A percentile compares a stretch with the other conserved stretches of the same genome.
Conservation (phyloP, 2,329 filamentous ascomycete species). For the Gnomoniopsis smithogilvyi region DNA sequence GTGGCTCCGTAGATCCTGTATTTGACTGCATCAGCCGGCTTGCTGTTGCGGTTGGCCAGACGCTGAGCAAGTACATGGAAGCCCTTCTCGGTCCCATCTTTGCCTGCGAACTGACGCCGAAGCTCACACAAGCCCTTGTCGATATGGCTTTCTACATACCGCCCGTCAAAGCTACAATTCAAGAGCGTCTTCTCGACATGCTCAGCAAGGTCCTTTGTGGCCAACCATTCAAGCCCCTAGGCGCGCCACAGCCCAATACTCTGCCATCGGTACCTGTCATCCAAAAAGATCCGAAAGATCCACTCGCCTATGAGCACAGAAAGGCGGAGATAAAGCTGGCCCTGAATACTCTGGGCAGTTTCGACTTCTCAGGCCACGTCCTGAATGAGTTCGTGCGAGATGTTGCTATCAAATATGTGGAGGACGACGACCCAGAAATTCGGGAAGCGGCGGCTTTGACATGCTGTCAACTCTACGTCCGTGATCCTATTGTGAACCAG, state of each 20-base stretch:
- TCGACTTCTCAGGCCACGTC: constrained; percentile 86
- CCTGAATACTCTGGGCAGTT: constrained; percentile 93
- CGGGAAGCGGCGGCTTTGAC: constrained; percentile 92
- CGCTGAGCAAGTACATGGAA: constrained; percentile 97
- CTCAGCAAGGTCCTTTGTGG: constrained; percentile 91
- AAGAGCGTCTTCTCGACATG: constrained; percentile 91
- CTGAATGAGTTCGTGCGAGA: constrained; percentile 98
- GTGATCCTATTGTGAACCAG: constrained; percentile 96
- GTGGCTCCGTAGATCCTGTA: constrained; percentile 70
- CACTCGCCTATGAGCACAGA: constrained; percentile 72
- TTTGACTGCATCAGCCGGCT: constrained; percentile 98
- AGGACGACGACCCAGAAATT: constrained; percentile 91
- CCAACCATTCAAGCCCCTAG: constrained; percentile 86
- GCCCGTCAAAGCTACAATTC: constrained; percentile 86
- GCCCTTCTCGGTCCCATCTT: constrained; percentile 94
- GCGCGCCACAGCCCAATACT: constrained; percentile 81
- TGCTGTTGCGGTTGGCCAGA: constrained; percentile 91
- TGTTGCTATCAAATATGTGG: constrained; percentile 96
- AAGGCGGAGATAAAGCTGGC: constrained; percentile 90
- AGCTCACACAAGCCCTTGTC: constrained; percentile 89
- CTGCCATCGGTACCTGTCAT: constrained; percentile 78
- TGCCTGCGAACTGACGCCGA: constrained; percentile 89
- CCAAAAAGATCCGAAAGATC: constrained; percentile 82
- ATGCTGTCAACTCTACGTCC: constrained; percentile 95
- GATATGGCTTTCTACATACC: constrained; percentile 99